Base-by-base conservation (phyloP, 176 grass and related monocot genomes). In the Panicum miliaceum region DNA sequence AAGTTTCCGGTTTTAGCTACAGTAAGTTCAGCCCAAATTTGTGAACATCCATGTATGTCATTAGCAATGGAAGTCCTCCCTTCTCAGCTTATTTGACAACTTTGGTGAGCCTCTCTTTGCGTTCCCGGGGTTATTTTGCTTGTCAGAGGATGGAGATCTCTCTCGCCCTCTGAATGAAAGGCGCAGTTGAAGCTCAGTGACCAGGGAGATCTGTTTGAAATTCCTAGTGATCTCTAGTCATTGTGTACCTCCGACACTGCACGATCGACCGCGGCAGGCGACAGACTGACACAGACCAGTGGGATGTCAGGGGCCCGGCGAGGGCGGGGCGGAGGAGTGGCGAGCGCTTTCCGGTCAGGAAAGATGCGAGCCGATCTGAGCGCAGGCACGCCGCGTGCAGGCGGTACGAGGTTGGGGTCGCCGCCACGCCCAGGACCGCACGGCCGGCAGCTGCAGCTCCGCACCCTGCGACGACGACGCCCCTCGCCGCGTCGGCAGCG, bases 381-480 rank as follows among this genome's bases (percentile, higher is more conserved):
- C 35, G 56, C 36, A 61, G 13, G 57, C 54, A 26, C 11, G 75
- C 8, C 42, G 42, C 41, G 27, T 66, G 77, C 77, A 14, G 45
- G 78, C 12, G n/a, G 83, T 84, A 85, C 62, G 50, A 85, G 83
- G 73, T 68, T 78, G 47, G 47, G 48, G 59, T 64, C 43, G 45
- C 12, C 73, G 78, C 20, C 15, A 5, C 47, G 16, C 25, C 45
- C 19, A 73, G 69, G 56, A 40, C 41, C 12, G 81, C 81, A 51
- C 81, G 19, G 27, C 52, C 38, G 41, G 60, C 45, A n/a, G n/a
- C 41, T 1, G 38, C 47, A 52, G 4, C 50, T 52, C 50, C 15
- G 14, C 68, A 72, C 47, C 80, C 40, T 45, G 43, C 32, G 56
- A 62, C 2, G 68, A 18, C 50, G 40, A 47, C 50, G 0, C n/a